These are phyloP conservation scores for Schwanniomyces etchellsii DNA, from an alignment of 1,139 yeast genomes.

Conservation along the genomic window DNA sequence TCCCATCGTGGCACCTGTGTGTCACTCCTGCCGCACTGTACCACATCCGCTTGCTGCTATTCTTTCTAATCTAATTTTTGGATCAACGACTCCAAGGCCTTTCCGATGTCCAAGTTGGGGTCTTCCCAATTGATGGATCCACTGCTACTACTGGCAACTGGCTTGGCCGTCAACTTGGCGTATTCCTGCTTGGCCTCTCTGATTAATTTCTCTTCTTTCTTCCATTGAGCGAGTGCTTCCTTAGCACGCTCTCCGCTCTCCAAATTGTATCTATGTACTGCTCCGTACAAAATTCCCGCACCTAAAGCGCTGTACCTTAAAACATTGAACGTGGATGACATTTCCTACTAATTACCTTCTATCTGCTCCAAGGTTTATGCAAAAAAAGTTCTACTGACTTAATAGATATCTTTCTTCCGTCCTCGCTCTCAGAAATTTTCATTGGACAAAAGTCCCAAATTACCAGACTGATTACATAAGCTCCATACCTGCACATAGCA, in stretches of 20 bases:
- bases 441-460: constrained; percentile 8
- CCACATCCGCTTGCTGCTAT: no score
- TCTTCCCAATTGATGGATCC: constrained; percentile 74
- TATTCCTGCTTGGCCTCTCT: constrained; percentile 85
- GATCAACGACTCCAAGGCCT: constrained; percentile 39
- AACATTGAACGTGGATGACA: constrained; percentile 49
- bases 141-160: constrained; percentile 22
- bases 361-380: no score
- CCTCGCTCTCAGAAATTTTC: constrained; percentile 5
- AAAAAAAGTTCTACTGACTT: no score
- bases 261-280: constrained; percentile 72
- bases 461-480: constrained; percentile 1
- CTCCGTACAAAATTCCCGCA: constrained; percentile 86
- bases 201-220: constrained; percentile 70
- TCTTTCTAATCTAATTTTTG: constrained; percentile 36
- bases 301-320: constrained; percentile 92
- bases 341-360: constrained; percentile 6
- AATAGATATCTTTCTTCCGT: not conserved
- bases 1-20: no score
- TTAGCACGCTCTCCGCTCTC: constrained; percentile 55
- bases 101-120: constrained; percentile 80
- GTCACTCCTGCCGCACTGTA: no score
- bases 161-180: constrained; percentile 57
- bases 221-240: constrained; percentile 54
- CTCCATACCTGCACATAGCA: constrained; percentile 5